Conservation (phyloP, 2,329 filamentous ascomycete species). For the Verticillium tricorpus region DNA sequence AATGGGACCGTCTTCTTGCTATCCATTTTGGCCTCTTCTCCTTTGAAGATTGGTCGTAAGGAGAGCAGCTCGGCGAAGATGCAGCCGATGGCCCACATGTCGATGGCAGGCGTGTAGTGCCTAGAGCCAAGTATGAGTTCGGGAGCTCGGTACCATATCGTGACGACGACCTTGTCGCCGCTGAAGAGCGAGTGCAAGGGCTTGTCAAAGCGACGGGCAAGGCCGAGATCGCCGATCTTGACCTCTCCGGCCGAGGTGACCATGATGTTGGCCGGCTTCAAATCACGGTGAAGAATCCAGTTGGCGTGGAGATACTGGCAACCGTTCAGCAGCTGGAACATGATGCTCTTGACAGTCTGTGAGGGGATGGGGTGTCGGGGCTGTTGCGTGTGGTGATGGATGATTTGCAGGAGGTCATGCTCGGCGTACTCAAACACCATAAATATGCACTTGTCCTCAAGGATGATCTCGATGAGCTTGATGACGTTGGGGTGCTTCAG, state of each 20-base stretch:
- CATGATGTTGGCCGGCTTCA: constrained; percentile 99
- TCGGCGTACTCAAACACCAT: constrained; percentile 99
- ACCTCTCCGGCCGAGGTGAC: constrained; percentile 87
- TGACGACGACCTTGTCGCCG: constrained; percentile 97
- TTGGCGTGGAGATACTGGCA: constrained; percentile 92
- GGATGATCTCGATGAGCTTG: constrained; percentile 86
- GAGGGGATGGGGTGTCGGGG: constrained; percentile 85
- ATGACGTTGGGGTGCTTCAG: constrained; percentile 87
- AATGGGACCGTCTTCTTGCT: constrained; percentile 96
- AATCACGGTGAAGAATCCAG: constrained; percentile 94
- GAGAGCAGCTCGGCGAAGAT: constrained; percentile 95
- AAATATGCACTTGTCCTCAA: constrained; percentile 98
- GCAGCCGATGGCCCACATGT: constrained; percentile 96
- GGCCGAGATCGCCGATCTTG: constrained; percentile 89
- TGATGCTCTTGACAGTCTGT: constrained; percentile 83
- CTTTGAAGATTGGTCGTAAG: constrained; percentile 92
- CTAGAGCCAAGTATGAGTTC: constrained; percentile 86
- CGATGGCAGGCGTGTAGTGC: constrained; percentile 97
- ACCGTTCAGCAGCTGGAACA: constrained; percentile 93
- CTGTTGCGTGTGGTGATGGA: constrained; percentile 93
- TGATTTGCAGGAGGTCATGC: constrained; percentile 94
- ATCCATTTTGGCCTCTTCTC: constrained; percentile 98
- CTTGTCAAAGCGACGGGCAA: constrained; percentile 91
- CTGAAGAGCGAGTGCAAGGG: constrained; percentile 86
- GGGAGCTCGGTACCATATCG: constrained; percentile 97